Evolutionary conservation across 306 rosid species (phyloP).

Genomic region (Ceratonia siliqua): DNA sequence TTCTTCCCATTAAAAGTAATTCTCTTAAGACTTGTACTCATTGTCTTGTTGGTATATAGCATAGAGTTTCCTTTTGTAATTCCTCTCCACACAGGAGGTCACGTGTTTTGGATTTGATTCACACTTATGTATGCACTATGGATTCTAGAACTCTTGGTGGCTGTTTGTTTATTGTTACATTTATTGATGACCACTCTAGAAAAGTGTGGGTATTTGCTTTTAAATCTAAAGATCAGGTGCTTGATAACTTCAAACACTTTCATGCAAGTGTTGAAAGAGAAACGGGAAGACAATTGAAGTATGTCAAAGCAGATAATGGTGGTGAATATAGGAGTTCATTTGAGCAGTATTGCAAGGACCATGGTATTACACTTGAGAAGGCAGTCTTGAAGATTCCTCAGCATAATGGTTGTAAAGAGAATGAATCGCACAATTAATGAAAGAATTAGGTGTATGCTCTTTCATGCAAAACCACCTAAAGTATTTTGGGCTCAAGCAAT

Average conservation of each 20-base stretch:
- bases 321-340: not conserved
- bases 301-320: not conserved
- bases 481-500: not conserved
- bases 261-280: not conserved
- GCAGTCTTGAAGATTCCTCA: not conserved
- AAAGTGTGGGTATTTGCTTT: too few relatives aligned
- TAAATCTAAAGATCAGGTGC: not conserved
- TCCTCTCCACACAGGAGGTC: not conserved
- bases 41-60: not conserved
- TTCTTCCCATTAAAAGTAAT: not conserved
- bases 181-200: not conserved
- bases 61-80: not conserved
- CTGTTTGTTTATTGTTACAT: not conserved
- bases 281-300: not conserved
- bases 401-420: too few relatives aligned
- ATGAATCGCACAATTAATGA: not conserved
- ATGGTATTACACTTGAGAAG: not conserved
- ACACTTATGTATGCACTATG: not conserved
- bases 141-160: not conserved
- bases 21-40: not conserved
- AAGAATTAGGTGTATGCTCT: not conserved
- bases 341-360: not conserved
- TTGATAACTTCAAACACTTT: not conserved
- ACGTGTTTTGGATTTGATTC: not conserved
- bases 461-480: not conserved